phyloP scores from a whole-genome alignment of 164 flowering plant species.

The Hamamelis virginiana region DNA sequence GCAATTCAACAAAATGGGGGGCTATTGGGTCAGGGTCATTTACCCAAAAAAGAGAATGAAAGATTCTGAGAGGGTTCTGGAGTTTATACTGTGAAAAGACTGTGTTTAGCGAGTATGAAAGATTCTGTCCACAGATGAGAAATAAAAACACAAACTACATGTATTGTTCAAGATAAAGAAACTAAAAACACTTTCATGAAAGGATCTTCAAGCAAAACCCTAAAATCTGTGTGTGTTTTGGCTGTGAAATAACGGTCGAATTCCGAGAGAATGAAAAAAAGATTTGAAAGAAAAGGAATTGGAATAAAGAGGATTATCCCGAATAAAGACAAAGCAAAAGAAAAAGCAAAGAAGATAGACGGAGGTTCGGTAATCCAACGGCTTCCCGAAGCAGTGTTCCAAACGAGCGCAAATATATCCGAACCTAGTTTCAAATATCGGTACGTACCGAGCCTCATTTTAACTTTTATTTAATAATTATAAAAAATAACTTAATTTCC shows the following conservation, averaged over 20 bases:
- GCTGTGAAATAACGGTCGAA: neutral
- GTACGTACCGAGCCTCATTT: neutral
- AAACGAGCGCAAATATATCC: neutral
- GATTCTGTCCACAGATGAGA: too few relatives aligned
- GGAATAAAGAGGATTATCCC: neutral
- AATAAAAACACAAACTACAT: too few relatives aligned
- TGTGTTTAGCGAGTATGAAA: too few relatives aligned
- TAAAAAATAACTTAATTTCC: too few relatives aligned
- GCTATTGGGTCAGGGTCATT: too few relatives aligned
- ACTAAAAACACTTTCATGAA: too few relatives aligned
- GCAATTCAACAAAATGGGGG: constrained; percentile 2
- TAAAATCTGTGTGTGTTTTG: neutral
- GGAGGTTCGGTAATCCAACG: constrained; percentile 20
- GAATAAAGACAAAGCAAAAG: constrained; percentile 1
- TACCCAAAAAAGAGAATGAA: too few relatives aligned
- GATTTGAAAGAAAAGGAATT: constrained; percentile 1
- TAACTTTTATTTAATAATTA: too few relatives aligned
- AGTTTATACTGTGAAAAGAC: too few relatives aligned
- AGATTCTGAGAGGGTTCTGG: too few relatives aligned
- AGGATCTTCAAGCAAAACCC: neutral
- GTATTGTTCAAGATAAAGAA: too few relatives aligned
- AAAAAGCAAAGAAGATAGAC: neutral
- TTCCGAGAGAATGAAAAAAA: too few relatives aligned
- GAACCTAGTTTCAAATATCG: constrained; percentile 21
- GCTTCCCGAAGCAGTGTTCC: constrained; percentile 29